Evolutionary conservation across 2,329 filamentous ascomycete genomes (phyloP).

Genomic region (Xylariaceae sp.): DNA sequence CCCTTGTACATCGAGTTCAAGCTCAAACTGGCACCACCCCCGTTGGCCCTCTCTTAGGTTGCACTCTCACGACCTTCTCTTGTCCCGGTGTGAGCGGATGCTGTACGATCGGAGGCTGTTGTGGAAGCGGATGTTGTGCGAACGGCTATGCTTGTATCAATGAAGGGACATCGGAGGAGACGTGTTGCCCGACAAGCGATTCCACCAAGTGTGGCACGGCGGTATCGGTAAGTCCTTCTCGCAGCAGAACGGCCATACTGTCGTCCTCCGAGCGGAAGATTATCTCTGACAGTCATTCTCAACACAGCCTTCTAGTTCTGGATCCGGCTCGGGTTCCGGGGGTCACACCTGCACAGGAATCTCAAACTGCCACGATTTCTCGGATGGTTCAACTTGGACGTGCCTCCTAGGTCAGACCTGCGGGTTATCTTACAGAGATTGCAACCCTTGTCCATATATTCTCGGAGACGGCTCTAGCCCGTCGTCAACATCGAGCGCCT

Average conservation of each 20-base stretch:
- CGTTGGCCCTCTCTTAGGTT: constrained; percentile 6
- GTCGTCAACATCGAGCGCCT: no score
- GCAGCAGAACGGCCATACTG: no score
- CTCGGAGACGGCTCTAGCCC: no score
- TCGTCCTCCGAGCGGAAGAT: no score
- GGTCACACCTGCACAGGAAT: constrained; percentile 3
- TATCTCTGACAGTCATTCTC: no score
- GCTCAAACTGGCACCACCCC: constrained; percentile 1
- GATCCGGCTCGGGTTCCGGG: no score
- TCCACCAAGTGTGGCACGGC: constrained; percentile 4
- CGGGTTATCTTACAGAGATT: not conserved
- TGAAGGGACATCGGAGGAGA: constrained; percentile 8
- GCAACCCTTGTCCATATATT: constrained; percentile 7
- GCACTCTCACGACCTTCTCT: constrained; percentile 6
- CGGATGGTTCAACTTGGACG: not conserved
- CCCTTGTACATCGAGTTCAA: not conserved
- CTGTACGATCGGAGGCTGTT: constrained; percentile 5
- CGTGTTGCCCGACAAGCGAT: constrained; percentile 9
- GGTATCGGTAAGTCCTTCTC: not conserved
- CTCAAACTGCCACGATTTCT: constrained; percentile 7
- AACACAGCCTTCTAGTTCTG: no score
- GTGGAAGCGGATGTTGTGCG: constrained; percentile 11
- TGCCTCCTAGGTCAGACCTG: constrained; percentile 11
- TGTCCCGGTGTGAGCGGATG: constrained; percentile 3
- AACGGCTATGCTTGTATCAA: constrained; percentile 6